Conservation (phyloP, 257 asterid genomes). For the Forsythia viridissima region DNA sequence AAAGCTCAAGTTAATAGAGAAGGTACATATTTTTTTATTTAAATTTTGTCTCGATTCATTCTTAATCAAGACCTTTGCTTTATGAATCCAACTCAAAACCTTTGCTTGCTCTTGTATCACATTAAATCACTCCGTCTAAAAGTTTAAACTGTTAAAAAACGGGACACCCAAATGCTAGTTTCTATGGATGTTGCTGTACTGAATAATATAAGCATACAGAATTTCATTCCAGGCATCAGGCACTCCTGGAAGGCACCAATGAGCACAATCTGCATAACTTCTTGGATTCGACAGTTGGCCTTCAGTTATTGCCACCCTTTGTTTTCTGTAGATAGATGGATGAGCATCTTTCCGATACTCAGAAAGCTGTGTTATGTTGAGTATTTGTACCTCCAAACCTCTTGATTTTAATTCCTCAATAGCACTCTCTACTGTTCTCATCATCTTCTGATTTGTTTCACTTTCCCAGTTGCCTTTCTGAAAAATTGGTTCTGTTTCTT, state of each 20-base stretch:
- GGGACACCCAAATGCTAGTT: too few relatives aligned
- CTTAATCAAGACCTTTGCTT: too few relatives aligned
- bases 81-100: too few relatives aligned
- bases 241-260: slow-evolving; percentile 63
- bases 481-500: slow-evolving; percentile 35
- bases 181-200: background rate
- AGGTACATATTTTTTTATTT: too few relatives aligned
- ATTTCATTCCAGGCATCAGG: slow-evolving; percentile 56
- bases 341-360: slow-evolving; percentile 40
- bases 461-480: slow-evolving; percentile 39
- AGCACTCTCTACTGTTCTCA: slow-evolving; percentile 36
- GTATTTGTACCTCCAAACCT: slow-evolving; percentile 34
- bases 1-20: too few relatives aligned
- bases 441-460: slow-evolving; percentile 42
- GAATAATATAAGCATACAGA: slow-evolving; percentile 39
- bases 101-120: too few relatives aligned
- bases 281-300: slow-evolving; percentile 22
- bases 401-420: slow-evolving; percentile 36
- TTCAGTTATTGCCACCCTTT: slow-evolving; percentile 10
- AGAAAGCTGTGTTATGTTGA: slow-evolving; percentile 36
- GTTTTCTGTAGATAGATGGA: slow-evolving; percentile 32
- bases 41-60: too few relatives aligned
- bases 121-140: too few relatives aligned
- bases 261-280: slow-evolving; percentile 39
- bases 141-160: too few relatives aligned